These are phyloP conservation scores for Neoarthrinium moseri DNA, from an alignment of 2,329 filamentous ascomycete species.

Conservation along the genomic window DNA sequence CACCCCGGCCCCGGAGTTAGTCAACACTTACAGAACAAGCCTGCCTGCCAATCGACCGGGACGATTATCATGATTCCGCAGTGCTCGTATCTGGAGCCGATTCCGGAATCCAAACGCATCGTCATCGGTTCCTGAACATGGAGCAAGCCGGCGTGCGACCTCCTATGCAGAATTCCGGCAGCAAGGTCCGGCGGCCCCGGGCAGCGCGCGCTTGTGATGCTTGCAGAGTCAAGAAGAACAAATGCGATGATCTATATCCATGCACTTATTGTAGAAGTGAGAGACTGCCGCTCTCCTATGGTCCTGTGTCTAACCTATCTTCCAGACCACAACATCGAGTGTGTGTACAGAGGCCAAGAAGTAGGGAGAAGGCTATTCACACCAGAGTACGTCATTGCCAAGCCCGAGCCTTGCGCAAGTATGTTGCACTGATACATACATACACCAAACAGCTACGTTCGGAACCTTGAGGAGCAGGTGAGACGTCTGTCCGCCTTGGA, in stretches of 20 bases:
- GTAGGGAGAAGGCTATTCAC: slow-evolving; percentile 16
- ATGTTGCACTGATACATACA: no score
- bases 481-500: slow-evolving; percentile 14
- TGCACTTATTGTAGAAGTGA: slow-evolving; percentile 18
- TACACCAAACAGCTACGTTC: slow-evolving; percentile 8
- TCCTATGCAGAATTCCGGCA: slow-evolving; percentile 4
- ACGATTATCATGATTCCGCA: no score
- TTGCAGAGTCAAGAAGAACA: slow-evolving; percentile 46
- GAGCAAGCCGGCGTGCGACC: neutral
- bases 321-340: slow-evolving; percentile 21
- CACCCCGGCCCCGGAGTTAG: no score
- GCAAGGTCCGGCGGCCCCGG: slow-evolving; percentile 27
- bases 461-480: slow-evolving; percentile 20
- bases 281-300: neutral
- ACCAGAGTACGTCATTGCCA: slow-evolving; percentile 16
- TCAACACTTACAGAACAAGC: no score
- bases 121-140: no score
- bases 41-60: no score
- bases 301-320: slow-evolving; percentile 1
- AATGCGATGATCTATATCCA: slow-evolving; percentile 43
- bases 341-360: slow-evolving; percentile 26
- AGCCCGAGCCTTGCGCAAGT: no score
- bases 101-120: no score
- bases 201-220: slow-evolving; percentile 44
- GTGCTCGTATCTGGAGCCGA: no score